Evolutionary conservation across 1,284 basidiomycete species (phyloP).

Genomic region (Boletus austroedulis): DNA sequence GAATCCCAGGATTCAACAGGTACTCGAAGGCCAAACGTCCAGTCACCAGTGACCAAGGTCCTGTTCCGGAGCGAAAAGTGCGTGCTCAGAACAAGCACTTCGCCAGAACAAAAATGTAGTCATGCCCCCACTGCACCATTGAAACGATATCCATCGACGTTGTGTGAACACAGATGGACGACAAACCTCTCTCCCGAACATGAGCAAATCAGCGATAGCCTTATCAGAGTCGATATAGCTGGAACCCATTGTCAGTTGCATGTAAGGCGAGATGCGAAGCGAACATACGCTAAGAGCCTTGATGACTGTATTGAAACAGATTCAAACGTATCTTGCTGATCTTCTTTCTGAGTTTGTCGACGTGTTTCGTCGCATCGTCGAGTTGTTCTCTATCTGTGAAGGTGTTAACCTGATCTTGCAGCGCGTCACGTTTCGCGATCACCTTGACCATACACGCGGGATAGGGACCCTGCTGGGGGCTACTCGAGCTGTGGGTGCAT

Average conservation of each 20-base stretch:
- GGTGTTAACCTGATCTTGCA: constrained; percentile 46
- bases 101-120: constrained; percentile 26
- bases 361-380: constrained; percentile 45
- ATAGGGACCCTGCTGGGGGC: constrained; percentile 92
- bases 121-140: constrained; percentile 62
- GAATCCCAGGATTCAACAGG: constrained; percentile 13
- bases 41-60: constrained; percentile 82
- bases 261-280: not conserved
- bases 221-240: constrained; percentile 92
- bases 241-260: not conserved
- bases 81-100: constrained; percentile 83
- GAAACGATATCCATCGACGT: constrained; percentile 5
- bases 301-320: constrained; percentile 92
- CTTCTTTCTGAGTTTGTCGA: constrained; percentile 49
- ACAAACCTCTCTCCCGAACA: constrained; percentile 55
- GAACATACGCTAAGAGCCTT: constrained; percentile 79
- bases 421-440: constrained; percentile 74
- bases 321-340: constrained; percentile 66
- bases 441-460: constrained; percentile 81
- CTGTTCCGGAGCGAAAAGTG: constrained; percentile 91
- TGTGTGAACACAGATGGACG: not conserved
- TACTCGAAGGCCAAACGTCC: constrained; percentile 86
- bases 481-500: no score
- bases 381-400: constrained; percentile 38
- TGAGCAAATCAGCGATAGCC: constrained; percentile 82